These are phyloP conservation scores for Volvariella volvacea DNA, from an alignment of 1,284 basidiomycete species.

Conservation along the genomic window DNA sequence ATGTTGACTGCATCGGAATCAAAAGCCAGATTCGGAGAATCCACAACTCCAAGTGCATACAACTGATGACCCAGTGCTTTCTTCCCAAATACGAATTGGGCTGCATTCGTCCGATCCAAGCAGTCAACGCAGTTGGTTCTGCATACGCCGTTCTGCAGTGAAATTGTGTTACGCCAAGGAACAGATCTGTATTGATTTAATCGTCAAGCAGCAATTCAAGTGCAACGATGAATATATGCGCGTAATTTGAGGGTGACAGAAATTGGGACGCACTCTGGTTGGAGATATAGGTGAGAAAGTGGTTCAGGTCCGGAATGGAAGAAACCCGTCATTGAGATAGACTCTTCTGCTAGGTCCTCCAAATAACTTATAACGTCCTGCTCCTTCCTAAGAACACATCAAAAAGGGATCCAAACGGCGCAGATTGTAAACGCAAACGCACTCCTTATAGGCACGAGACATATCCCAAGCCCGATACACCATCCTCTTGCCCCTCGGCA, in stretches of 20 bases:
- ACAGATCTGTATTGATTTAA: constrained; percentile 14
- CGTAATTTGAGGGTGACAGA: background rate
- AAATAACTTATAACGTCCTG: constrained; percentile 95
- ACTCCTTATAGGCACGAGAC: constrained; percentile 88
- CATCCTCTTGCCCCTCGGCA: constrained; percentile 85
- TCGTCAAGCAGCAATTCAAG: background rate
- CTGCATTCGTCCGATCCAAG: constrained; percentile 94
- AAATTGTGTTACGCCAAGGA: constrained; percentile 62
- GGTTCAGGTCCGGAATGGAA: constrained; percentile 88
- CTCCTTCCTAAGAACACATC: constrained; percentile 57
- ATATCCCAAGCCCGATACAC: constrained; percentile 96
- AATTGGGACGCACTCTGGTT: constrained; percentile 36
- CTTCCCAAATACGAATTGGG: constrained; percentile 97
- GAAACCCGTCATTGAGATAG: constrained; percentile 87
- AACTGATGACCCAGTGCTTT: constrained; percentile 93
- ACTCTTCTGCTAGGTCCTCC: constrained; percentile 94
- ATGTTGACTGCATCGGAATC: constrained; percentile 97
- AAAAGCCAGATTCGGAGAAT: constrained; percentile 81
- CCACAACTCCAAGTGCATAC: constrained; percentile 87
- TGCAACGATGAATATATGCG: background rate
- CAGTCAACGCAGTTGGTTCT: constrained; percentile 95
- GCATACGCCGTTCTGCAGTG: constrained; percentile 87
- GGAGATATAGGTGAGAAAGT: constrained; percentile 55
- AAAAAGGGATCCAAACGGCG: background rate
- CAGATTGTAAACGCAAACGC: constrained; percentile 13